These are phyloP conservation scores for Ganoderma multipileum DNA, from an alignment of 1,284 basidiomycete genomes.

Conservation along the genomic window DNA sequence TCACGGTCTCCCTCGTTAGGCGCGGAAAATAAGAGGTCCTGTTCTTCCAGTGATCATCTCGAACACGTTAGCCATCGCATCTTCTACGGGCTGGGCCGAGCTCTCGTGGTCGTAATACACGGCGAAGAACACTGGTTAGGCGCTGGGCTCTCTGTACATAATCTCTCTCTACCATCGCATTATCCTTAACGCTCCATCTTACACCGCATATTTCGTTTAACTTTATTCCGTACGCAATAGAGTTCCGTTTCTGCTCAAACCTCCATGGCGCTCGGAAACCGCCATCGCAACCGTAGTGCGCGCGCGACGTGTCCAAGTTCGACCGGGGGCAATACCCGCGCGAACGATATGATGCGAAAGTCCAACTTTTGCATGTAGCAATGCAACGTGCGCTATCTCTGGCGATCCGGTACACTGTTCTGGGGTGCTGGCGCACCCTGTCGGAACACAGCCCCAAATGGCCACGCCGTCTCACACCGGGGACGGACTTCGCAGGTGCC, in stretches of 20 bases:
- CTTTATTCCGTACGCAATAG: conserved; percentile 7
- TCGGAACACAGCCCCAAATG: conserved; percentile 13
- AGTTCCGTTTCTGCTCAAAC: background rate
- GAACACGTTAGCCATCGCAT: conserved; percentile 6
- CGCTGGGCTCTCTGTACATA: conserved; percentile 24
- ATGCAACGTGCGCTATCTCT: conserved; percentile 3
- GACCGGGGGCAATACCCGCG: background rate
- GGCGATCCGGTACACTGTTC: conserved; percentile 11
- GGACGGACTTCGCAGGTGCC: conserved; percentile 14
- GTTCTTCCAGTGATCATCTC: conserved; percentile 22
- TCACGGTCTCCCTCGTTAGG: background rate
- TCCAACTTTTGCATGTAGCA: background rate
- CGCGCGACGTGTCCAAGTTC: background rate
- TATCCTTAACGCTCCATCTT: background rate
- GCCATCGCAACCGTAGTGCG: background rate
- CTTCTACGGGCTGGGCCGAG: conserved; percentile 10
- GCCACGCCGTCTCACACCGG: conserved; percentile 25
- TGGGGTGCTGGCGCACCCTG: conserved; percentile 15
- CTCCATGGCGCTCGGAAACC: background rate
- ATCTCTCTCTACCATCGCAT: conserved; percentile 14
- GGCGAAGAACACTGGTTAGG: conserved; percentile 22
- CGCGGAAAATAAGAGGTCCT: background rate
- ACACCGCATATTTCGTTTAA: conserved; percentile 2
- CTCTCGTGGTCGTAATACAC: conserved; percentile 20
- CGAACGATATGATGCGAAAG: background rate